Base-by-base conservation (phyloP, 331 rosid genomes). In the Dryas integrifolia region DNA sequence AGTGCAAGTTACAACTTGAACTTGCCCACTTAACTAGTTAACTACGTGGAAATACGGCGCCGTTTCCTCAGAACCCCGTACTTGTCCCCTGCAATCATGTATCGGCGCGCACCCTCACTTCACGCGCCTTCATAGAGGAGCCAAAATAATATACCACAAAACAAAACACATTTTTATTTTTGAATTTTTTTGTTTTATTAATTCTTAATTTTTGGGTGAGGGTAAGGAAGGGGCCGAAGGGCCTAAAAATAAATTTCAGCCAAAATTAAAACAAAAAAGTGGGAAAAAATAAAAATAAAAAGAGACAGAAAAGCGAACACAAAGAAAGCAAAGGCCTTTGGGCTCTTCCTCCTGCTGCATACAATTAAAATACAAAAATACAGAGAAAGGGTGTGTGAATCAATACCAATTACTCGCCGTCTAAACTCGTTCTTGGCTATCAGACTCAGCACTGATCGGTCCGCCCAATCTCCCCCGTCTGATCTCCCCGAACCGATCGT, bases 401-500 rank as follows among this genome's bases (percentile, higher is more conserved):
- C 81, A 79, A 82, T 76, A 72, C 48, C 79, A 78, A 83, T 41
- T 40, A 79, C 81, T 82, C 76, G 81, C 85, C 77, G 82, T 81
- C 80, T 67, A 56, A 81, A 60, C 8, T 16, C 15, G 39, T 5
- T 48, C 24, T 13, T 3, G 53, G 59, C 74, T 62, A 55, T 81
- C 78, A 65, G 76, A 80, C 65, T 81, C 55, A 55, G n/a, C 73
- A 76, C 82, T 82, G 82, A 84, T 85, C 82, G 80, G 65, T 69
- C 61, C 58, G 65, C 26, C 61, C 85, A 76, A 78, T 82, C 74
- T 68, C 79, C 71, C 65, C 83, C 73, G 77, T 78, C 44, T 55
- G 63, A 71, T 74, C 69, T 44, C 24, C 21, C 24, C 14, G 74
- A 62, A 53, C 12, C 75, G 77, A 77, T 82, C 81, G 70, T 77